Base-by-base conservation (phyloP, 495 filamentous ascomycete species). In the Lasiosphaeria miniovina region DNA sequence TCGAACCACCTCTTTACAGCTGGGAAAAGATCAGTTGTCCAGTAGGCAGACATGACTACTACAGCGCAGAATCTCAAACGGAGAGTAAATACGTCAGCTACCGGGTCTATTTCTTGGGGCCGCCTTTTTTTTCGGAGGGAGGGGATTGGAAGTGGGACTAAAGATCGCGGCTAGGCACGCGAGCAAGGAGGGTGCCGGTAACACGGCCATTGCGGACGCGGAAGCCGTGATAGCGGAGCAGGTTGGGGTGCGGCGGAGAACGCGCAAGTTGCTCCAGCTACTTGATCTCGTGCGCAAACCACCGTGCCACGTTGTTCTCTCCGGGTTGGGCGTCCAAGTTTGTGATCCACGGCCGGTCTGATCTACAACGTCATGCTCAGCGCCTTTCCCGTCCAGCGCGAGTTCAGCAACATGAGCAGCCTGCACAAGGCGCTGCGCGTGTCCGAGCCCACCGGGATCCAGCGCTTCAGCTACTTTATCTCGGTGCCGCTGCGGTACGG, bases 391-490 rank as follows among this genome's bases (percentile, higher is more conserved):
- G 63, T 61, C 9, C 64, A 66, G 3, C 43, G 67, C 6, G 74
- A 76, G 61, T 74, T 61, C 17, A 52, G 53, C 59, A 33, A 10
- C 10, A 55, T 61, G 50, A 33, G 52, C 56, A 15, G 24, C 6
- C 41, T 10, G 4, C 41, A 49, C 35, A 63, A 63, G 49, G 45
- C 59, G 14, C 43, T 65, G 46, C 49, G 62, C 5, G 59, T 61
- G n/a, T 58, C 54, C 8, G 58, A 65, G 38, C 78, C 80, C 0
- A 62, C 65, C 45, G 72, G 72, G 2, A 61, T 61, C 7, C 75
- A 82, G 57, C 64, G 71, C 46, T 68, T 71, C 8, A 82, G 78
- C 15, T 81, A 82, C 63, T 79, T 71, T 59, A 76, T 82, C 0
- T 71, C 74, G 45, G 65, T 84, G 8, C 79, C 80, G 1, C 79